Evolutionary conservation across 805 yeast genomes (phyloP).

Genomic region (Candida oleophila): DNA sequence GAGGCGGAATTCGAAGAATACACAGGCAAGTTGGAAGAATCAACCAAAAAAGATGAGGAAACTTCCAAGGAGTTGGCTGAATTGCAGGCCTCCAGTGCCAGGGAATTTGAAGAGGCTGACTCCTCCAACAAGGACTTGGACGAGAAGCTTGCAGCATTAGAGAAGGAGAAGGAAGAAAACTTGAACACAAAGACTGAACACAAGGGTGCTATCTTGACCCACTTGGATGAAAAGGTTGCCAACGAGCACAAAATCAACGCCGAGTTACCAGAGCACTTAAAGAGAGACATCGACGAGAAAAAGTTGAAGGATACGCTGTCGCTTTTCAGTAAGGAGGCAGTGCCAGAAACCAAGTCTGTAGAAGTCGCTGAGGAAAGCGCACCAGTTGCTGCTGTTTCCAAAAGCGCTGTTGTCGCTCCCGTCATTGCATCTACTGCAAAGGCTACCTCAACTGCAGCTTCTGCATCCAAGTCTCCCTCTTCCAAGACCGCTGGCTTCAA

Average conservation of each 20-base stretch:
- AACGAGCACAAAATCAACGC: conserved; percentile 49
- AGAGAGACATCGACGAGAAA: conserved; percentile 31
- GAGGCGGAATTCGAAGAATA: conserved; percentile 32
- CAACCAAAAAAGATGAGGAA: conserved; percentile 37
- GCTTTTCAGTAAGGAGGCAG: conserved; percentile 33
- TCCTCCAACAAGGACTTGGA: conserved; percentile 35
- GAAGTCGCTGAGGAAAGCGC: not conserved
- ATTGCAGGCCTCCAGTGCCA: conserved; percentile 23
- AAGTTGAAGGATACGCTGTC: conserved; percentile 39
- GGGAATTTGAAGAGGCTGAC: conserved; percentile 26
- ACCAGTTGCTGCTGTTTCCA: conserved; percentile 3
- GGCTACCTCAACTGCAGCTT: not conserved
- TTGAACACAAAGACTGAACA: conserved; percentile 35
- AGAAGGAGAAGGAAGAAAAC: conserved; percentile 36
- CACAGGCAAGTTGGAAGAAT: conserved; percentile 31
- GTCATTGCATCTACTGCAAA: conserved; percentile 4
- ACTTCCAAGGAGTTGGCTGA: conserved; percentile 38
- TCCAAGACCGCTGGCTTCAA: conserved; percentile 15
- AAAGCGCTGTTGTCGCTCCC: not conserved
- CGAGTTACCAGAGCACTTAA: conserved; percentile 54
- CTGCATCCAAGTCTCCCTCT: not conserved
- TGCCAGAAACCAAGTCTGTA: conserved; percentile 6
- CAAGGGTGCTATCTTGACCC: conserved; percentile 29
- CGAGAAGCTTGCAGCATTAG: conserved; percentile 41
- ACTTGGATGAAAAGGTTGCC: conserved; percentile 36